Evolutionary conservation across 225 moss, liverwort and hornwort species (phyloP), one percentile per base, ranked within the genome.

Genomic region (Physcomitrellopsis africana): DNA sequence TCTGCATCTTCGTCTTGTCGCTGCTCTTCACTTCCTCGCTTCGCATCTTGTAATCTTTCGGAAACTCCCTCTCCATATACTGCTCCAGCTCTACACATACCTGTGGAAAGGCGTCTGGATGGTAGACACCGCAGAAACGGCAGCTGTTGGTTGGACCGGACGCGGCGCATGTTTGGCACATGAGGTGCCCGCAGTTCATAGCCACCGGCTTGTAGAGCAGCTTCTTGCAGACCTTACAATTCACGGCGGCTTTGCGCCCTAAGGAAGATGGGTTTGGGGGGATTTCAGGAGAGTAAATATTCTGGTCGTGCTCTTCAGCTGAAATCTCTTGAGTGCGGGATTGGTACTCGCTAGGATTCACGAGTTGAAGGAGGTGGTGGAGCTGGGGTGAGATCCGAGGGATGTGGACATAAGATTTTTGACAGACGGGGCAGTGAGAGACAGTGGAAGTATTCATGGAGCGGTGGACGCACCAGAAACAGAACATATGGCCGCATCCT

Each of bases 401-500:
- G 46, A 99, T 87, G 76, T 99, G 89, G 54, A 92, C 91, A 67
- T 94, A 99, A 14, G 90, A 84, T 74, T 87, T 91, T 59, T 91
- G 83, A 71, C 97, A 99, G 12, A 99, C 82, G 0, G 97, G 97
- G 64, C 97, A 99, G 72, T 93, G 93, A 18, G 97, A 99, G 58
- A 95, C 95, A 51, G 89, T 84, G 63, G 66, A 78, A 44, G 70
- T 72, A 74, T 86, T 95, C 97, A 99, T 99, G 27, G 94, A 89
- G 18, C 75, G 77, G 76, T 99, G 93, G 63, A 99, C 80, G 80
- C 97, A 99, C 89, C 93, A 90, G 80, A 99, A 95, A 70, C 97
- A 99, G 78, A 99, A 99, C 81, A 93, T 55, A 80, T 99, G 97
- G 9, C 97, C 97, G 72, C 97, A 99, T 71, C 89, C 94, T 72